These are phyloP conservation scores for Sporothrix mexicana DNA, from an alignment of 2,329 filamentous ascomycete genomes.

Conservation along the genomic window DNA sequence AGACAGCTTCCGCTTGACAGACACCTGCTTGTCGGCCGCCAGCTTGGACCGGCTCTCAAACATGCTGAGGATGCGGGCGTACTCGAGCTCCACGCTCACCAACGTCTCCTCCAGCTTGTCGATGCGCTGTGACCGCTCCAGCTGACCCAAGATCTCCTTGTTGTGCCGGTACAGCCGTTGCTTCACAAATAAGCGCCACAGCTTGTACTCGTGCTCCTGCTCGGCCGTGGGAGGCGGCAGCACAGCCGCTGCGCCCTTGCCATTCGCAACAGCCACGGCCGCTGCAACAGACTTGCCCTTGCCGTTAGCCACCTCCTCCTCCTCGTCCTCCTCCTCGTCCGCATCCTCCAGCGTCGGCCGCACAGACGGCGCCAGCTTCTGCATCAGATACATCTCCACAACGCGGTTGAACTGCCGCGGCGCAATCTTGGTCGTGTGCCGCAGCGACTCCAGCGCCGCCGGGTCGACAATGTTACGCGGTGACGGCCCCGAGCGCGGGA, in stretches of 20 bases:
- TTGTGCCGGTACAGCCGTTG: slow-evolving; percentile 78
- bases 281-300: slow-evolving; percentile 35
- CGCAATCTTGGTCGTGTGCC: slow-evolving; percentile 70
- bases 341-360: slow-evolving; percentile 58
- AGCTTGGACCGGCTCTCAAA: slow-evolving; percentile 50
- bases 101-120: slow-evolving; percentile 75
- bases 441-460: slow-evolving; percentile 61
- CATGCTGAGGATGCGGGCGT: slow-evolving; percentile 66
- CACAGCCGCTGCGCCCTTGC: slow-evolving; percentile 33
- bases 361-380: slow-evolving; percentile 60
- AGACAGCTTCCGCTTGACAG: slow-evolving; percentile 38
- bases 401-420: slow-evolving; percentile 77
- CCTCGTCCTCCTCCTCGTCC: slow-evolving; percentile 35
- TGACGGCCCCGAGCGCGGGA: slow-evolving; percentile 56
- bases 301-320: slow-evolving; percentile 41
- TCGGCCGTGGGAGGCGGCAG: slow-evolving; percentile 52
- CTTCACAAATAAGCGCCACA: slow-evolving; percentile 80
- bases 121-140: slow-evolving; percentile 70
- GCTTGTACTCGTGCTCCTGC: slow-evolving; percentile 67
- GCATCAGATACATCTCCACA: slow-evolving; percentile 76
- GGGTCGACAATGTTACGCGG: slow-evolving; percentile 64
- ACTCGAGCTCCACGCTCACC: slow-evolving; percentile 72
- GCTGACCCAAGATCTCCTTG: slow-evolving; percentile 69
- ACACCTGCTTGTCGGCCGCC: slow-evolving; percentile 24
- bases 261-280: slow-evolving; percentile 28